A percentile compares a stretch with the other conserved stretches of the same genome.
These are phyloP conservation scores for Podila minutissima DNA, from an alignment of 192 early-diverging fungal genomes.

Conservation along the genomic window DNA sequence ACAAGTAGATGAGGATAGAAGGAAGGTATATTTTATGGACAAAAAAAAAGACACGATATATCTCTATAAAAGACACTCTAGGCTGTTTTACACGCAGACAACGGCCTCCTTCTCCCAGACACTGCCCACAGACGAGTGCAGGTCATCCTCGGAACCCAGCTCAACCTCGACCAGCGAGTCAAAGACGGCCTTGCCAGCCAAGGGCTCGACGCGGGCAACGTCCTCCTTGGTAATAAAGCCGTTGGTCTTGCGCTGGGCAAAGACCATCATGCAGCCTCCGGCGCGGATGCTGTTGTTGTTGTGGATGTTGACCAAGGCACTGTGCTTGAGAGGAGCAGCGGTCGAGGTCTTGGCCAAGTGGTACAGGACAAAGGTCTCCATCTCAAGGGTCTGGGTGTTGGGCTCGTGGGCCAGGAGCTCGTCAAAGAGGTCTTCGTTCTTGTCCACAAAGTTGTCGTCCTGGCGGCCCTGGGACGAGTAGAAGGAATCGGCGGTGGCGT, in stretches of 20 bases:
- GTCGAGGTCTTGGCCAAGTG: slow-evolving; percentile 74
- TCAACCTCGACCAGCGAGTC: slow-evolving; percentile 65
- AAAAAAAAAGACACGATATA: too few species aligned
- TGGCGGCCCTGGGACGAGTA: slow-evolving; percentile 86
- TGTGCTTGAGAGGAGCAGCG: slow-evolving; percentile 14
- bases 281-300: slow-evolving; percentile 67
- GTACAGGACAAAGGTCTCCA: slow-evolving; percentile 89
- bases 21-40: too few species aligned
- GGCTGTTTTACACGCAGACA: background rate
- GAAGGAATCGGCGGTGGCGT: slow-evolving; percentile 86
- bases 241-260: slow-evolving; percentile 78
- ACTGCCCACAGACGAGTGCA: slow-evolving; percentile 48
- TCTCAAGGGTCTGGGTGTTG: slow-evolving; percentile 73
- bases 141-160: slow-evolving; percentile 33
- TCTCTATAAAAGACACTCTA: background rate
- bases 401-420: slow-evolving; percentile 60
- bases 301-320: background rate
- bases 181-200: slow-evolving; percentile 68
- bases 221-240: slow-evolving; percentile 69
- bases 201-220: slow-evolving; percentile 63
- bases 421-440: slow-evolving; percentile 72
- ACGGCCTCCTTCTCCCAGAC: slow-evolving; percentile 52
- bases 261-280: slow-evolving; percentile 84
- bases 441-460: slow-evolving; percentile 79
- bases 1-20: too few species aligned